phyloP scores from a whole-genome alignment of 2,329 filamentous ascomycete genomes.

The Diplodia corticola region DNA sequence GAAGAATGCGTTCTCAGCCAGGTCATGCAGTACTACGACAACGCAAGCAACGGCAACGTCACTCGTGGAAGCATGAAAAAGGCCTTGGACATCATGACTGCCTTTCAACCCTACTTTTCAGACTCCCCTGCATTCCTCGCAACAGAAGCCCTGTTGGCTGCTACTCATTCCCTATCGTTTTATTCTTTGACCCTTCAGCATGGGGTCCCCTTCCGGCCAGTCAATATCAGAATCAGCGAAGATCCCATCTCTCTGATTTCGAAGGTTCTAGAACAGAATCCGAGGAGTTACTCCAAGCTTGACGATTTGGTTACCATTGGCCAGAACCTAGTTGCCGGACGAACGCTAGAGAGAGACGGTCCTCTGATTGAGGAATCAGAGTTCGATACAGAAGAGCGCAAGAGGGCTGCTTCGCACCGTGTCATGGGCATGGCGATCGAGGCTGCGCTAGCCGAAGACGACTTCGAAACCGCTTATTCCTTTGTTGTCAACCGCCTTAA shows the following conservation, averaged over 20 bases:
- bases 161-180: conserved; percentile 72
- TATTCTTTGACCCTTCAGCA: conserved; percentile 78
- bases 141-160: conserved; percentile 65
- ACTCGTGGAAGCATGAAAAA: conserved; percentile 75
- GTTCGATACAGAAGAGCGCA: conserved; percentile 29
- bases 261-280: conserved; percentile 75
- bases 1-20: conserved; percentile 61
- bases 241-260: conserved; percentile 73
- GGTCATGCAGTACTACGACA: conserved; percentile 73
- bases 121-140: conserved; percentile 55
- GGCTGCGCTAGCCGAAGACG: conserved; percentile 72
- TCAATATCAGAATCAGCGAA: conserved; percentile 72
- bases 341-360: conserved; percentile 40
- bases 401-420: conserved; percentile 58
- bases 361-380: conserved; percentile 25
- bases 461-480: conserved; percentile 84
- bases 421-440: conserved; percentile 80
- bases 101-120: conserved; percentile 62
- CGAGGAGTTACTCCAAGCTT: conserved; percentile 70
- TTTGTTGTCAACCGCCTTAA: conserved; percentile 71
- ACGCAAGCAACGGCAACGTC: conserved; percentile 77
- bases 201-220: conserved; percentile 76
- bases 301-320: conserved; percentile 72
- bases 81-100: conserved; percentile 70
- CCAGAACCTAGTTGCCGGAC: conserved; percentile 64